Percentiles rank a stretch among this genome's conserved stretches.
Conservation (phyloP, 129 eudicot genomes). For the Flaveria bidentis region DNA sequence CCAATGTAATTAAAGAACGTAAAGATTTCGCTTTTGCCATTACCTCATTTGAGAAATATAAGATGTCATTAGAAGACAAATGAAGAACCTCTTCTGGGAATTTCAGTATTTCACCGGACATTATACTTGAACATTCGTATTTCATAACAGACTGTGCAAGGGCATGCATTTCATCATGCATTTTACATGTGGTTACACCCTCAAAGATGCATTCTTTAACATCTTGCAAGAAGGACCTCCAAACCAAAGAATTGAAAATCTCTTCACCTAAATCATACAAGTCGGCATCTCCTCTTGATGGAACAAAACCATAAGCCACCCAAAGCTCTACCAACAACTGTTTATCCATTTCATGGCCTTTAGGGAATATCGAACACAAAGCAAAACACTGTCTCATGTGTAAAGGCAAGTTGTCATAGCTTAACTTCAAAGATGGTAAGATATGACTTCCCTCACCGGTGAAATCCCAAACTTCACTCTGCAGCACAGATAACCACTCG, state of each 20-base stretch:
- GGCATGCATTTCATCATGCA: conserved; percentile 43
- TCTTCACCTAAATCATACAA: conserved; percentile 42
- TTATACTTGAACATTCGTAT: conserved; percentile 38
- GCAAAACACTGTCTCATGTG: conserved; percentile 45
- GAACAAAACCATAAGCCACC: conserved; percentile 45
- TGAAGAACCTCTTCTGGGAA: conserved; percentile 47
- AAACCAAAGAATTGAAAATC: conserved; percentile 36
- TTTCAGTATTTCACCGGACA: conserved; percentile 33
- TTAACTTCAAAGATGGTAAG: conserved; percentile 37
- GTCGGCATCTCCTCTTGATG: conserved; percentile 40
- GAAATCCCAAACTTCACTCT: conserved; percentile 41
- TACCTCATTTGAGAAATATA: conserved; percentile 36
- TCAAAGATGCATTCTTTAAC: conserved; percentile 40
- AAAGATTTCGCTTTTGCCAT: conserved; percentile 41
- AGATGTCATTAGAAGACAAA: conserved; percentile 38
- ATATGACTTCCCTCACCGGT: conserved; percentile 21
- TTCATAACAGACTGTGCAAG: conserved; percentile 45
- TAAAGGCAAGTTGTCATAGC: conserved; percentile 35
- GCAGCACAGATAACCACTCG: conserved; percentile 32
- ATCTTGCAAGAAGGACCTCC: conserved; percentile 42
- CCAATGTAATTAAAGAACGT: conserved; percentile 34
- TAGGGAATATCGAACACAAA: conserved; percentile 39
- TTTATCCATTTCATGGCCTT: conserved; percentile 45
- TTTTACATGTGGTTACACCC: conserved; percentile 36
- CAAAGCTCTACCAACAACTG: conserved; percentile 40